A percentile compares a stretch with the other conserved stretches of the same genome.
These are phyloP conservation scores for Scheffersomyces quercinus DNA, from an alignment of 1,139 yeast species.

Conservation along the genomic window DNA sequence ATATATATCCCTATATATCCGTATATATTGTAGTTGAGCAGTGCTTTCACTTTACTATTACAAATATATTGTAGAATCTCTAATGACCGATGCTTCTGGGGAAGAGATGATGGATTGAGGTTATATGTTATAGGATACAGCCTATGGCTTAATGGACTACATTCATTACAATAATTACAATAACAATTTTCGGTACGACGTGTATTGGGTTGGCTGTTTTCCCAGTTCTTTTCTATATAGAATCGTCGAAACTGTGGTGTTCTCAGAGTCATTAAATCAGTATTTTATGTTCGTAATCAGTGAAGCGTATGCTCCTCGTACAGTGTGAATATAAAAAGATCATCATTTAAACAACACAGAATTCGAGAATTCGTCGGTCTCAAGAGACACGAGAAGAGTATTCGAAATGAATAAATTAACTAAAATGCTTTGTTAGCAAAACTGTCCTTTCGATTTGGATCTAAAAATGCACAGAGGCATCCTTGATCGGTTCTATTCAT, in stretches of 20 bases:
- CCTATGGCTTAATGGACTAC: too few relatives aligned
- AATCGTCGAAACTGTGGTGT: constrained; percentile 1
- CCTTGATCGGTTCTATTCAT: background rate
- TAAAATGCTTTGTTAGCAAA: constrained; percentile 3
- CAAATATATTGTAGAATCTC: too few relatives aligned
- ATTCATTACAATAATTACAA: background rate
- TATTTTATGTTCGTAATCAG: constrained; percentile 55
- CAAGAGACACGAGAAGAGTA: constrained; percentile 10
- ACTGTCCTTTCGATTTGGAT: too few relatives aligned
- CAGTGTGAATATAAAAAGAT: constrained; percentile 60
- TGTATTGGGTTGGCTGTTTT: background rate
- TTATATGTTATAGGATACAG: too few relatives aligned
- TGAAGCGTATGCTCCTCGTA: constrained; percentile 52
- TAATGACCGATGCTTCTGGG: too few relatives aligned
- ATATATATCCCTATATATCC: too few relatives aligned
- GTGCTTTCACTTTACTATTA: too few relatives aligned
- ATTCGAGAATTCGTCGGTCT: constrained; percentile 6
- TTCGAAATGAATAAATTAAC: constrained; percentile 14
- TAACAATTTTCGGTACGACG: background rate
- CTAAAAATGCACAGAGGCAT: too few relatives aligned
- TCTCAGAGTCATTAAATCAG: constrained; percentile 83
- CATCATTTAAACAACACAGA: constrained; percentile 44
- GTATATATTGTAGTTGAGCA: too few relatives aligned
- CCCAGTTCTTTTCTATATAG: background rate
- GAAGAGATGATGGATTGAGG: too few relatives aligned